These are phyloP conservation scores for Epichloe sp. DNA, from an alignment of 2,329 filamentous ascomycete species.

Conservation along the genomic window DNA sequence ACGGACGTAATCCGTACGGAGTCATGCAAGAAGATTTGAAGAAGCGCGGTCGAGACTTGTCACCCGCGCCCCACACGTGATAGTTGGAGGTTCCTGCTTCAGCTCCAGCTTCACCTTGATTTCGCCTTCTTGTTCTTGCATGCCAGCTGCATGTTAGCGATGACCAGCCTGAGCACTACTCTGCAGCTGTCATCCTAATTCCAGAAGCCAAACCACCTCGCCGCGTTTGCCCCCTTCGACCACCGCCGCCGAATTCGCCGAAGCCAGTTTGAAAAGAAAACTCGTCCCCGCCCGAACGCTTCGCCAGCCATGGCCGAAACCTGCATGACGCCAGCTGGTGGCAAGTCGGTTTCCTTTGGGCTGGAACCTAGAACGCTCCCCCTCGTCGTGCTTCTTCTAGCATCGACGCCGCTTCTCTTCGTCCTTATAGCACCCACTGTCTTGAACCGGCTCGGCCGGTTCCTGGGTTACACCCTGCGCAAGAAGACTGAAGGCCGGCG, in stretches of 20 bases:
- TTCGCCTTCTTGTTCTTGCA: background rate
- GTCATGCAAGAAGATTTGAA: too few species aligned
- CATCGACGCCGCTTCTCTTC: conserved; percentile 10
- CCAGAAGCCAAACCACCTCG: background rate
- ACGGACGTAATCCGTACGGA: too few species aligned
- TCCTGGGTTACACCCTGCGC: conserved; percentile 46
- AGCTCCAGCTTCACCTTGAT: background rate
- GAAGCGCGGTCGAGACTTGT: background rate
- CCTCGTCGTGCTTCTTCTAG: conserved; percentile 13
- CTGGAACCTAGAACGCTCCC: conserved; percentile 15
- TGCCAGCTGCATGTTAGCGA: background rate
- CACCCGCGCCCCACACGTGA: background rate
- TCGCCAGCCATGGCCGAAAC: conserved; percentile 14
- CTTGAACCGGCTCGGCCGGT: conserved; percentile 22
- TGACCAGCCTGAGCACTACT: background rate
- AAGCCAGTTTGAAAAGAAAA: background rate
- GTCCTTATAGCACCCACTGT: conserved; percentile 16
- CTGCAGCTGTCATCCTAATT: background rate
- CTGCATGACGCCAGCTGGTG: conserved; percentile 16
- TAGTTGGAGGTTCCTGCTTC: background rate
- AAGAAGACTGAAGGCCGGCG: conserved; percentile 51
- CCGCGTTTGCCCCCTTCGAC: background rate
- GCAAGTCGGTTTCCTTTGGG: conserved; percentile 16
- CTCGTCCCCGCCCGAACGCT: background rate
- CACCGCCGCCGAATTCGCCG: background rate